These are phyloP conservation scores for Wakefieldia striispora DNA, from an alignment of 768 basidiomycete genomes.

Conservation along the genomic window DNA sequence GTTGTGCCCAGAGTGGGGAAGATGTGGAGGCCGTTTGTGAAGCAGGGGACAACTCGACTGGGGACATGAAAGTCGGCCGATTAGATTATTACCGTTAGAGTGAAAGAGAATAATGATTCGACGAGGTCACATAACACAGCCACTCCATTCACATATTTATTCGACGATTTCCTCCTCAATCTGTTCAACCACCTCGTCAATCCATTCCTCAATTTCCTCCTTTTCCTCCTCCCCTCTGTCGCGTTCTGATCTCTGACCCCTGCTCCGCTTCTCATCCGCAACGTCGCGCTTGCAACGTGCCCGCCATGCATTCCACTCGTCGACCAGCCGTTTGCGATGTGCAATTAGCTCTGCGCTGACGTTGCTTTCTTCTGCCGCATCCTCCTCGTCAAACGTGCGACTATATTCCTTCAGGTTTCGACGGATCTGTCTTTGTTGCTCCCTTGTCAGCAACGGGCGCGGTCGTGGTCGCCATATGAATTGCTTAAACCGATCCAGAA, in stretches of 20 bases:
- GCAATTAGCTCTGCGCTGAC: constrained; percentile 93
- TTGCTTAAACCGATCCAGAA: constrained; percentile 96
- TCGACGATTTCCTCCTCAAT: constrained; percentile 77
- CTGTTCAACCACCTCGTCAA: constrained; percentile 92
- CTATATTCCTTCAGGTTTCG: constrained; percentile 91
- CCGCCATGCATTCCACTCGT: constrained; percentile 99
- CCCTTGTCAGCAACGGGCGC: constrained; percentile 78
- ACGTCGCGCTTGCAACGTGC: constrained; percentile 63
- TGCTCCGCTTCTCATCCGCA: constrained; percentile 50
- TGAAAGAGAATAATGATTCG: not conserved
- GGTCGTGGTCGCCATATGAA: constrained; percentile 99
- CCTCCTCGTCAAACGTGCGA: constrained; percentile 92
- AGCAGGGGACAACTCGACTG: constrained; percentile 30
- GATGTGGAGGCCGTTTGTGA: constrained; percentile 37
- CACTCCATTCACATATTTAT: constrained; percentile 21
- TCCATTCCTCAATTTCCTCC: constrained; percentile 92
- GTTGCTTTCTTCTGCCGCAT: constrained; percentile 91
- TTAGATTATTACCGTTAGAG: constrained; percentile 19
- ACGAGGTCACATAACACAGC: constrained; percentile 17
- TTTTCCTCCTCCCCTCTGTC: constrained; percentile 56
- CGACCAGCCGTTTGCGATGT: constrained; percentile 84
- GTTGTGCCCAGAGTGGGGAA: constrained; percentile 73
- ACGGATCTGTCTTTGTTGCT: constrained; percentile 82
- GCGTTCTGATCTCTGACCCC: constrained; percentile 31
- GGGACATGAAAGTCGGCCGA: constrained; percentile 24